Percentiles rank a stretch among this genome's conserved stretches.
Conservation (phyloP, 2,329 filamentous ascomycete genomes). For the Phaeosphaeria sp. region DNA sequence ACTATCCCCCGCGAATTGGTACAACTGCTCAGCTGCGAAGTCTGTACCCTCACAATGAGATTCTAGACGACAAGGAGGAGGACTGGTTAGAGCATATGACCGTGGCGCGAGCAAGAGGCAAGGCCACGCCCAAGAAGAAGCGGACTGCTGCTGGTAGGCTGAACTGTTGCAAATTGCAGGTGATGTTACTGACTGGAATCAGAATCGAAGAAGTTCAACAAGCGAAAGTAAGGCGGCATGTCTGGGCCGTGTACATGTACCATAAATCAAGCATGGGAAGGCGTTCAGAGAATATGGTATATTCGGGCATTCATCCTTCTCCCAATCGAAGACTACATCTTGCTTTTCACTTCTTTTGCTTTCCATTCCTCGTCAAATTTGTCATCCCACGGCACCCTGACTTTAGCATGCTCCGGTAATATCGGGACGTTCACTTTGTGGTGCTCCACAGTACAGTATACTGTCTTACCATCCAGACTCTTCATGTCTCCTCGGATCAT, state of each 20-base stretch:
- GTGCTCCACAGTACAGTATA: constrained; percentile 60
- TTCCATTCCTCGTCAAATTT: constrained; percentile 47
- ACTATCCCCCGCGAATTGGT: constrained; percentile 81
- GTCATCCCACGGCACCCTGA: constrained; percentile 54
- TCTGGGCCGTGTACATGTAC: constrained; percentile 19
- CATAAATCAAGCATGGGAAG: constrained; percentile 22
- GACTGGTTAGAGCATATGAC: constrained; percentile 77
- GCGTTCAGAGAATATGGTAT: constrained; percentile 13
- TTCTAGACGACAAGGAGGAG: constrained; percentile 78
- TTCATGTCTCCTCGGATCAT: constrained; percentile 60
- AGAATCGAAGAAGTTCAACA: constrained; percentile 57
- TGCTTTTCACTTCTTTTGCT: constrained; percentile 21
- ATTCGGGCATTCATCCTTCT: not conserved
- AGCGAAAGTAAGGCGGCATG: constrained; percentile 47
- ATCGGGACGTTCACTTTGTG: constrained; percentile 59
- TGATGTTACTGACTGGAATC: constrained; percentile 4
- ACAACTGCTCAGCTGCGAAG: constrained; percentile 77
- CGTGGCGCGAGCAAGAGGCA: constrained; percentile 67
- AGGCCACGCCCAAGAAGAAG: constrained; percentile 91
- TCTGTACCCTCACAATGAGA: constrained; percentile 71
- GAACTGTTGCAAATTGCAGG: not conserved
- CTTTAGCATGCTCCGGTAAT: constrained; percentile 47
- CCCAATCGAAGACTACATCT: constrained; percentile 16
- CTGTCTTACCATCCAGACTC: constrained; percentile 55
- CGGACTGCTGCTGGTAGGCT: constrained; percentile 60